Evolutionary conservation across 176 grass and related monocot genomes (phyloP), one percentile per base, ranked within the genome.

Genomic region (Avena sativa): DNA sequence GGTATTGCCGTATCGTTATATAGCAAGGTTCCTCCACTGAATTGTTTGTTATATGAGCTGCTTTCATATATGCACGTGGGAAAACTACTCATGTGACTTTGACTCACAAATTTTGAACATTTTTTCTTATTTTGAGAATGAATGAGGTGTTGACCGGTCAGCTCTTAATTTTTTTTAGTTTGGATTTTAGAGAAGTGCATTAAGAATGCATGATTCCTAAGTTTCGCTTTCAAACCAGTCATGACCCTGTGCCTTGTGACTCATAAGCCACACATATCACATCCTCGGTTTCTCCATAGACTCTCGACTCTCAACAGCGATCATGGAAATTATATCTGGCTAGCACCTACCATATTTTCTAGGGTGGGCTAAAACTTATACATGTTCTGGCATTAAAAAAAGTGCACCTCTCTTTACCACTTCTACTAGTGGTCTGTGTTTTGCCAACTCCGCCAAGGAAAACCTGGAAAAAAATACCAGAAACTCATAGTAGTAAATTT

Each of bases 1-100:
- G 38, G 21, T 17, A 25, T 80, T 74, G 85, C 85, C 85, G n/a
- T 70, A 21, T 43, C 40, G 36, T 71, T 70, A 77, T 62, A 84
- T 84, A 79, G 86, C 69, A 74, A 87, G 56, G 4, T 53, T 19
- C 26, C 57, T 81, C 81, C 46, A 25, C 56, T 55, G 20, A 6
- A 53, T 19, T 43, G 56, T 34, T 59, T 60, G 52, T 21, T 25
- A 44, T n/a, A 20, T 68, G 30, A 8, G 44, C 34, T n/a, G n/a
- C 53, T 71, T 43, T 32, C 63, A 71, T 84, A 78, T 71, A 50
- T 38, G 53, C 52, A 61, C 17, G 87, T 61, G 53, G 53, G 26
- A 17, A 43, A 71, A 50, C 28, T 26, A 19, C 25, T 26, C 36
- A 25, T 71, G 44, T 44, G 55, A n/a, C 62, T 16, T 6, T 71